Evolutionary conservation across 805 yeast species (phyloP).

Genomic region (Kazachstania africana): DNA sequence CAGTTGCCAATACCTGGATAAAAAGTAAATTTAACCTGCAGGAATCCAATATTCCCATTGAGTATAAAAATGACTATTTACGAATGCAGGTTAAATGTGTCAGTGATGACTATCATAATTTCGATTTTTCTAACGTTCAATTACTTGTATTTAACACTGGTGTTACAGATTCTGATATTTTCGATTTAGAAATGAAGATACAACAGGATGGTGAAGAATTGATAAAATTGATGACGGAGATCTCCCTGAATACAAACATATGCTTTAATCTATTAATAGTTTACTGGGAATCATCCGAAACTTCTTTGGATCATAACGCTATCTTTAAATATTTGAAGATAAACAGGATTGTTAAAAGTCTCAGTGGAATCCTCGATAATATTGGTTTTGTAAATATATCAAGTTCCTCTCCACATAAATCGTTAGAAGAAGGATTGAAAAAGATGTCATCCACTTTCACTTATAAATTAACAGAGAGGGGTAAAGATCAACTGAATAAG

Average conservation of each 20-base stretch:
- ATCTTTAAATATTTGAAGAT: conserved; percentile 13
- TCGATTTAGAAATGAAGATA: conserved; percentile 25
- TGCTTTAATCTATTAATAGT: conserved; percentile 26
- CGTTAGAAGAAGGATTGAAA: conserved; percentile 21
- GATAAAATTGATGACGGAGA: conserved; percentile 26
- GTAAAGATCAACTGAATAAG: conserved; percentile 17
- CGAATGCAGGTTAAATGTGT: conserved; percentile 15
- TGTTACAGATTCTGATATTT: conserved; percentile 22
- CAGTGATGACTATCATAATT: conserved; percentile 15
- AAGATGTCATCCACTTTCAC: conserved; percentile 14
- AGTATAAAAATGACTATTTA: conserved; percentile 2
- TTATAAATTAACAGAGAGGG: conserved; percentile 26
- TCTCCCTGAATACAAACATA: conserved; percentile 25
- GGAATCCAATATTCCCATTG: conserved; percentile 1
- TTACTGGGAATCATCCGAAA: conserved; percentile 32
- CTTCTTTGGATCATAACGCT: conserved; percentile 8
- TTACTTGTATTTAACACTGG: conserved; percentile 30
- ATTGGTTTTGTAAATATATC: conserved; percentile 21
- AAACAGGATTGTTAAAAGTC: conserved; percentile 22
- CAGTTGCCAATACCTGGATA: conserved; percentile 25
- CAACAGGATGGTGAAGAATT: conserved; percentile 26
- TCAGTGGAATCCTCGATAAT: conserved; percentile 18
- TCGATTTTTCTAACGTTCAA: conserved; percentile 21
- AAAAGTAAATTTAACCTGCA: conserved; percentile 24
- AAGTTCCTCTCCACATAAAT: conserved; percentile 21